Evolutionary conservation across 2,329 filamentous ascomycete species (phyloP).

Genomic region (Cyphellophora attinorum): DNA sequence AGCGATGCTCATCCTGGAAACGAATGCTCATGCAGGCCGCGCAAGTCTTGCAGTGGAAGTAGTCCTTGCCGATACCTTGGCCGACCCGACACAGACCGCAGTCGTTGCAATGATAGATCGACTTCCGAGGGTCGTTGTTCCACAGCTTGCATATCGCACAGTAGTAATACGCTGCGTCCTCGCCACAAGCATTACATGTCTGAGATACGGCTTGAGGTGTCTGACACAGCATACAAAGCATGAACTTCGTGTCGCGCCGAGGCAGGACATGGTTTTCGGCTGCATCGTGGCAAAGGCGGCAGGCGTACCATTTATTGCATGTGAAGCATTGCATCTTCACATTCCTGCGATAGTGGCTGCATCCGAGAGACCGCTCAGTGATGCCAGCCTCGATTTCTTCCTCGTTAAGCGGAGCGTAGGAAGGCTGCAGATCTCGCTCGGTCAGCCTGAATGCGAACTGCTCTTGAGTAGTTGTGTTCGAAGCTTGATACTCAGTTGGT

Average conservation of each 20-base stretch:
- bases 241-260: slow-evolving; percentile 77
- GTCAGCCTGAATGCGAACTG: slow-evolving; percentile 31
- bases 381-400: slow-evolving; percentile 25
- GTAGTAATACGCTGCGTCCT: slow-evolving; percentile 77
- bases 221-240: slow-evolving; percentile 94
- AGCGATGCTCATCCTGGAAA: slow-evolving; percentile 76
- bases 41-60: slow-evolving; percentile 96
- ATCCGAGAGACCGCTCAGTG: slow-evolving; percentile 57
- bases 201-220: slow-evolving; percentile 76
- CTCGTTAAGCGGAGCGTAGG: slow-evolving; percentile 46
- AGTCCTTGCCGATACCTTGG: slow-evolving; percentile 87
- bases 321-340: slow-evolving; percentile 90
- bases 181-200: slow-evolving; percentile 66
- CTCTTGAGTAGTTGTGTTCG: slow-evolving; percentile 21
- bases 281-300: slow-evolving; percentile 85
- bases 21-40: slow-evolving; percentile 89
- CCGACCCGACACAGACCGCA: slow-evolving; percentile 93
- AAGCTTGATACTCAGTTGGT: slow-evolving; percentile 19
- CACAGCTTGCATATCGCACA: slow-evolving; percentile 92
- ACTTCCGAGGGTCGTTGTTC: slow-evolving; percentile 85
- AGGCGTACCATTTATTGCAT: slow-evolving; percentile 88
- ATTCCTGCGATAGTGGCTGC: slow-evolving; percentile 87
- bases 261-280: slow-evolving; percentile 70
- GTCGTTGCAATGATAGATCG: slow-evolving; percentile 91
- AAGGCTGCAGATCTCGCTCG: slow-evolving; percentile 54